Evolutionary conservation across 148 eudicot species (phyloP), one percentile per base, ranked within the genome.

Genomic region (Vaccinium macrocarpon): DNA sequence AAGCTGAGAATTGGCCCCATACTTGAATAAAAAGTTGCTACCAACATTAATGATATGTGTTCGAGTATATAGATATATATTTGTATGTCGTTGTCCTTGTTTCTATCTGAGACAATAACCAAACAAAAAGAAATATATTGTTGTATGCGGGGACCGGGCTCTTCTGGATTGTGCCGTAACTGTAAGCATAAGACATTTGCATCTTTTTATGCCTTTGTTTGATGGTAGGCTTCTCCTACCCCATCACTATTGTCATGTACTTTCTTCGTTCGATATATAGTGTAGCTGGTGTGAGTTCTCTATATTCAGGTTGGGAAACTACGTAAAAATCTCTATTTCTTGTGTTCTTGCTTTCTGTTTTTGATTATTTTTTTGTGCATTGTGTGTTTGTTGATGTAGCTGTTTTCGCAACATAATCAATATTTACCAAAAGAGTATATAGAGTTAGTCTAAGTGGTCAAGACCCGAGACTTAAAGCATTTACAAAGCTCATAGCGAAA

Each of bases 1-100:
- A 76, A 76, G 79, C 38, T 46, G 23, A 71, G 8, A 18, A 76
- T 49, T 76, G 79, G 35, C 32, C 77, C 77, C 79, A 35, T 16
- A 49, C 9, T 19, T 76, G n/a, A 19, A 8, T 7, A 6, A 27
- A n/a, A 75, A 75, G 51, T 74, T 42, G 25, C 78, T n/a, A n/a
- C 6, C 55, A 76, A 49, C 53, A 21, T 76, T 48, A n/a, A 15
- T n/a, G 56, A n/a, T 0, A 72, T 64, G 70, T 64, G 70, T 64
- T 1, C 12, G 9, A 62, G 5, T 2, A 62, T 23, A 3, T 3
- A 2, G 29, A 35, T 35, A 64, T 3, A 12, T 25, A 25, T 25
- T 12, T 66, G 35, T 13, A 42, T 21, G 57, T 12, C 0, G 5
- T 10, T 12, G 56, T 16, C 53, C 38, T 35, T 32, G 42, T 35